Conservation (phyloP, 352 stramenopile species). For the Pythium pyrilobum region DNA sequence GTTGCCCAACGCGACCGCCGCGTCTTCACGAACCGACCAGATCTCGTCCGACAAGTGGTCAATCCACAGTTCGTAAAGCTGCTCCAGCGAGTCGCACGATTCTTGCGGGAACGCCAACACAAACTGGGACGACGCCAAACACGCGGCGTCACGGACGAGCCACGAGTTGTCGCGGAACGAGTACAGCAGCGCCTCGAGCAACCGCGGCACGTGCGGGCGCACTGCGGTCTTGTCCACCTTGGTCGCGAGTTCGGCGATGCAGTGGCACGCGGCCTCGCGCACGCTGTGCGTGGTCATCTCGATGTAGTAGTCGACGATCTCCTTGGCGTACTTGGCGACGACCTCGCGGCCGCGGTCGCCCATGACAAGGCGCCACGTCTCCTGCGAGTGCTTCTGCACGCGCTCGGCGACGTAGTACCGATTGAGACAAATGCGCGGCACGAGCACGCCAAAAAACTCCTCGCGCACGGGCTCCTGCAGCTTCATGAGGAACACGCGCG, state of each 20-base stretch:
- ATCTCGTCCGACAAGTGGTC: conserved; percentile 96
- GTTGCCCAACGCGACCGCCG: conserved; percentile 92
- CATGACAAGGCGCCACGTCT: conserved; percentile 94
- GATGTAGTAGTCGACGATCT: conserved; percentile 94
- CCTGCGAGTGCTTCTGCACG: conserved; percentile 95
- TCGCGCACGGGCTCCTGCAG: conserved; percentile 49
- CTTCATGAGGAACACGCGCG: conserved; percentile 82
- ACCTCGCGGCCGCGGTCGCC: conserved; percentile 66
- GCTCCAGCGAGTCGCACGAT: conserved; percentile 81
- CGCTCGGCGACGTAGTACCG: conserved; percentile 96
- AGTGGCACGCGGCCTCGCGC: conserved; percentile 93
- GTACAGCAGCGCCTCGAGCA: conserved; percentile 88
- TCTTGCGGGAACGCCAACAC: conserved; percentile 83
- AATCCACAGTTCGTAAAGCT: conserved; percentile 89
- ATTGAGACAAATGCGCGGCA: conserved; percentile 96
- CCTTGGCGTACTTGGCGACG: conserved; percentile 82
- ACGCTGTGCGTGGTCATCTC: conserved; percentile 96
- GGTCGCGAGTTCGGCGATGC: conserved; percentile 92
- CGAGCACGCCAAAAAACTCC: conserved; percentile 71
- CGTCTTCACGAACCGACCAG: conserved; percentile 96
- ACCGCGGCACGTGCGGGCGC: conserved; percentile 50
- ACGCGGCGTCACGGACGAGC: conserved; percentile 95
- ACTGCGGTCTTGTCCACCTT: conserved; percentile 81
- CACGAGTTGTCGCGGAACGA: conserved; percentile 96
- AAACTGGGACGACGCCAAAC: conserved; percentile 83